Conservation (phyloP, 2,329 filamentous ascomycete species). For the Zymoseptoria passerinii region DNA sequence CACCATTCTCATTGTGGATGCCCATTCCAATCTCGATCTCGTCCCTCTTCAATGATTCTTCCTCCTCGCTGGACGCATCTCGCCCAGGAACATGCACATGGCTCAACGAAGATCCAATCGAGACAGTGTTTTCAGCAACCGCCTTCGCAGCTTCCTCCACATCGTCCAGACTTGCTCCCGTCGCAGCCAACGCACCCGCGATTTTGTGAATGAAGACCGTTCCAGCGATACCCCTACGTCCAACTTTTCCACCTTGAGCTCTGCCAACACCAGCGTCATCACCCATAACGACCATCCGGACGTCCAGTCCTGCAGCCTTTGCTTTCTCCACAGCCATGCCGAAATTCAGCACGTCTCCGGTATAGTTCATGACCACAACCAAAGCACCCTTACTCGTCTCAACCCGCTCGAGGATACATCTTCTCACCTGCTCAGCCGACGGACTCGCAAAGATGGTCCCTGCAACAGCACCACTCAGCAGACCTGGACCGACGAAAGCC, state of each 20-base stretch:
- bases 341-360: constrained; percentile 68
- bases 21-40: constrained; percentile 66
- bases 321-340: constrained; percentile 91
- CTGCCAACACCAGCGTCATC: constrained; percentile 89
- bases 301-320: constrained; percentile 63
- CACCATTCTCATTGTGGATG: constrained; percentile 54
- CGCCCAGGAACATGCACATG: constrained; percentile 92
- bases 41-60: constrained; percentile 50
- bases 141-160: constrained; percentile 65
- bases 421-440: constrained; percentile 71
- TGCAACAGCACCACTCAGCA: constrained; percentile 73
- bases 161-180: constrained; percentile 54
- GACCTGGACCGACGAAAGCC: constrained; percentile 72
- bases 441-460: constrained; percentile 83
- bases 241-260: constrained; percentile 78
- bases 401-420: constrained; percentile 65
- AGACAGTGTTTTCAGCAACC: constrained; percentile 67
- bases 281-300: constrained; percentile 84
- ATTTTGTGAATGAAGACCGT: constrained; percentile 91
- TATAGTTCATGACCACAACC: constrained; percentile 81
- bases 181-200: constrained; percentile 70
- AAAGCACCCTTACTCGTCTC: constrained; percentile 65
- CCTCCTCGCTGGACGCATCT: constrained; percentile 43
- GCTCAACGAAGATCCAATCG: constrained; percentile 74
- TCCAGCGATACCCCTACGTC: constrained; percentile 80